Conservation (phyloP, 2,329 filamentous ascomycete species). For the Torrubiellomyces zombiae region DNA sequence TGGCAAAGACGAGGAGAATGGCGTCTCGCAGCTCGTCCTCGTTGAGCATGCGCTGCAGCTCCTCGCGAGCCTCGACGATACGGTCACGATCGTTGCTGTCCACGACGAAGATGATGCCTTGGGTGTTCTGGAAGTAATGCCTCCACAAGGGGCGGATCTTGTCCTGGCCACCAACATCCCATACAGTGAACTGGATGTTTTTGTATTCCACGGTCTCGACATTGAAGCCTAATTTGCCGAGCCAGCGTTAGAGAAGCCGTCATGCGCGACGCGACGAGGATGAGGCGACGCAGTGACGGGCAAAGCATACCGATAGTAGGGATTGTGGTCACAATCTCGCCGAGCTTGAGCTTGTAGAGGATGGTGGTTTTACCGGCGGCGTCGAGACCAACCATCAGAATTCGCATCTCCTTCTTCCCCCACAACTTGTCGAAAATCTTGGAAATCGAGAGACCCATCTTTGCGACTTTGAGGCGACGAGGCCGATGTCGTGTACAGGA, state of each 20-base stretch:
- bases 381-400: conserved; percentile 98
- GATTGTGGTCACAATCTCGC: conserved; percentile 97
- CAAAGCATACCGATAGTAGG: conserved; percentile 72
- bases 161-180: conserved; percentile 99
- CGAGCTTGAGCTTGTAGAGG: conserved; percentile 99
- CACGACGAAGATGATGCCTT: conserved; percentile 99
- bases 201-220: conserved; percentile 99
- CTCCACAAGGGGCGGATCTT: conserved; percentile 99
- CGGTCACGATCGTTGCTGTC: conserved; percentile 98
- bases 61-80: conserved; percentile 90
- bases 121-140: conserved; percentile 99
- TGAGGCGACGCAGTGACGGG: conserved; percentile 1
- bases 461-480: conserved; percentile 35
- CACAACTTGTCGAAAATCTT: conserved; percentile 93
- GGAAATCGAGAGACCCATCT: conserved; percentile 96
- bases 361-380: conserved; percentile 99
- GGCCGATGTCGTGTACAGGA: conserved; percentile 9
- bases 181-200: conserved; percentile 99
- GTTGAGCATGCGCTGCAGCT: conserved; percentile 96
- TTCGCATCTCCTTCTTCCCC: conserved; percentile 99
- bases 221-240: conserved; percentile 62
- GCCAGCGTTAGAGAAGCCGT: conserved; percentile 5
- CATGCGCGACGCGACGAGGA: neutral
- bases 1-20: conserved; percentile 92
- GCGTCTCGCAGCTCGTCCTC: conserved; percentile 98